Conservation (phyloP, 306 rosid genomes). For the Canavalia gladiata region DNA sequence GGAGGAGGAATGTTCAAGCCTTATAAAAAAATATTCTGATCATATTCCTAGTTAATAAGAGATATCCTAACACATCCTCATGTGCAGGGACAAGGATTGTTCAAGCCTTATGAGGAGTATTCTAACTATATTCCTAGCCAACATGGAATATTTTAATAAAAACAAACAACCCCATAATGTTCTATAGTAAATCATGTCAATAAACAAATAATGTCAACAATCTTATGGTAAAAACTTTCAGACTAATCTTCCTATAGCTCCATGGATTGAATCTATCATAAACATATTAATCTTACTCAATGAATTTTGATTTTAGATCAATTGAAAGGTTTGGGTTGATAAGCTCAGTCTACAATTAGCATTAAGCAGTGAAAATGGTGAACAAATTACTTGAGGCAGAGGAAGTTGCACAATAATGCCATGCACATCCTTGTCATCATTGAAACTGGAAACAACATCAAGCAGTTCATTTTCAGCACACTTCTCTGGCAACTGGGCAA, state of each 20-base stretch:
- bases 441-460: constrained; percentile 56
- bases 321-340: constrained; percentile 1
- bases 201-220: background rate
- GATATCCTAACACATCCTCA: too few species aligned
- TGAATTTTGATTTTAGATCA: background rate
- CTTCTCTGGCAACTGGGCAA: constrained; percentile 53
- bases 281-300: constrained; percentile 2
- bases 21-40: too few species aligned
- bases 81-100: too few species aligned
- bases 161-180: too few species aligned
- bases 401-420: constrained; percentile 76
- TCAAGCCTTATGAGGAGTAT: too few species aligned
- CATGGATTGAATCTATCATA: background rate
- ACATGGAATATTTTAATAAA: too few species aligned
- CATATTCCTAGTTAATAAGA: too few species aligned
- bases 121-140: too few species aligned
- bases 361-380: background rate
- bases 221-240: background rate
- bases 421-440: constrained; percentile 57
- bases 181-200: too few species aligned
- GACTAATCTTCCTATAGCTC: background rate
- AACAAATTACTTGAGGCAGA: constrained; percentile 59
- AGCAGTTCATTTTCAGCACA: constrained; percentile 60
- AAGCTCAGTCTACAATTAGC: constrained; percentile 17
- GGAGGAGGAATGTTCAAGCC: too few species aligned